These are phyloP conservation scores for Barbarea vulgaris DNA, from an alignment of 345 rosid species.

Conservation along the genomic window DNA sequence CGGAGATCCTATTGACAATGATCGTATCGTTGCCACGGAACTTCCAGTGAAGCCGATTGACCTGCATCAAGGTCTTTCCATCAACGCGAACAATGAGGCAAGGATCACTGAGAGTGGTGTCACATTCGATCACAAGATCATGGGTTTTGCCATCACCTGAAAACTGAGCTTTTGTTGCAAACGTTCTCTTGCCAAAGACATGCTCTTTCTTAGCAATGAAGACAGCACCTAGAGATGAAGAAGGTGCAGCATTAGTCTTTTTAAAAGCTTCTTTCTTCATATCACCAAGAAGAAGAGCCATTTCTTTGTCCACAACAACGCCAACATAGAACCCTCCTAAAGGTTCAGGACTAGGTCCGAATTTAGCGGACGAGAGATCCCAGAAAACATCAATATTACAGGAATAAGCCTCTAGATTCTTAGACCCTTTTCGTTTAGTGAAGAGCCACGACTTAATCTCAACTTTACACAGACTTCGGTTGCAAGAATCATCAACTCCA, in stretches of 20 bases:
- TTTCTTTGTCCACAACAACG: constrained; percentile 72
- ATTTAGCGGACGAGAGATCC: constrained; percentile 86
- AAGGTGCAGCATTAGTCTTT: constrained; percentile 55
- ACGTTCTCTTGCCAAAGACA: constrained; percentile 72
- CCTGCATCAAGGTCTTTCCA: constrained; percentile 77
- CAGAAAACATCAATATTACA: constrained; percentile 69
- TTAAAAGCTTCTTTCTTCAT: constrained; percentile 86
- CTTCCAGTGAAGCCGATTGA: constrained; percentile 81
- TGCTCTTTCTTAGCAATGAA: constrained; percentile 82
- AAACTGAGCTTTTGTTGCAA: constrained; percentile 73
- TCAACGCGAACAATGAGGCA: constrained; percentile 73
- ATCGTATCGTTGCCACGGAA: constrained; percentile 84
- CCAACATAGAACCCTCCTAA: constrained; percentile 76
- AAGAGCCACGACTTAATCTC: constrained; percentile 96
- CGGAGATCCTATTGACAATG: constrained; percentile 68
- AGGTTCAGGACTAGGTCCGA: constrained; percentile 92
- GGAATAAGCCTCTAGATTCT: constrained; percentile 72
- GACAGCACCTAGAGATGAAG: constrained; percentile 49
- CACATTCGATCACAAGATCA: constrained; percentile 74
- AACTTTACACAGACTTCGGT: constrained; percentile 81
- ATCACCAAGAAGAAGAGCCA: constrained; percentile 85
- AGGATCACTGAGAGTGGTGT: constrained; percentile 56
- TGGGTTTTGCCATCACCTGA: constrained; percentile 64
- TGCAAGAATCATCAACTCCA: constrained; percentile 72
- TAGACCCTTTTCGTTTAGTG: constrained; percentile 90